Conservation (phyloP, 164 flowering plant species). For the Chimonanthus praecox region DNA sequence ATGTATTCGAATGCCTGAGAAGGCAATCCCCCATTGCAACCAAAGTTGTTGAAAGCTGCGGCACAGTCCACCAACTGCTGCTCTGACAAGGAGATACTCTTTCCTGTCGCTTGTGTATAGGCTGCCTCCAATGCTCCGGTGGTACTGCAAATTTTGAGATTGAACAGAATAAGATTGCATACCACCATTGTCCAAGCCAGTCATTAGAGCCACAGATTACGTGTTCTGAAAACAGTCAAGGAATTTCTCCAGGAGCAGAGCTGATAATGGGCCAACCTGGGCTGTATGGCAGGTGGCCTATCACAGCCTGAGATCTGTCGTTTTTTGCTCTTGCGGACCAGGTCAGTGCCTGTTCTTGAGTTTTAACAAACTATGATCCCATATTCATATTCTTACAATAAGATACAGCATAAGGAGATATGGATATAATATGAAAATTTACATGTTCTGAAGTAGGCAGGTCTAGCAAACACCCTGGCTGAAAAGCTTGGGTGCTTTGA, state of each 20-base stretch:
- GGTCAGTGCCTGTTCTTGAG: background rate
- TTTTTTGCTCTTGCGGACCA: background rate
- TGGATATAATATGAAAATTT: too few species aligned
- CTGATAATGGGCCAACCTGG: too few species aligned
- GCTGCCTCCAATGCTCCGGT: constrained; percentile 99
- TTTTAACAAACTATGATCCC: background rate
- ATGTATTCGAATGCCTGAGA: constrained; percentile 97
- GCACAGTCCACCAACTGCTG: constrained; percentile 99
- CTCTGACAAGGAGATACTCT: constrained; percentile 78
- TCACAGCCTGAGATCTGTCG: too few species aligned
- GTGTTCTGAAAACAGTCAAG: too few species aligned
- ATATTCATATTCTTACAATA: background rate
- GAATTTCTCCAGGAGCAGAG: too few species aligned
- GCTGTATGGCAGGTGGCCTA: too few species aligned
- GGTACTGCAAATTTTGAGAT: constrained; percentile 45
- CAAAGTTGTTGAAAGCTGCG: constrained; percentile 76
- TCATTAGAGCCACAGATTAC: background rate
- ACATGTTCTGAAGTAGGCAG: too few species aligned
- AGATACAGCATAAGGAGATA: background rate
- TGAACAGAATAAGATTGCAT: background rate
- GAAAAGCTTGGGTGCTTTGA: too few species aligned
- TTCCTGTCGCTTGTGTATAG: constrained; percentile 77
- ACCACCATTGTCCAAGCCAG: background rate
- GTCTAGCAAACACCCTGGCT: too few species aligned
- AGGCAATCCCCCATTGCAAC: constrained; percentile 94